These are phyloP conservation scores for Fomitopsis pinicola DNA, from an alignment of 1,284 basidiomycete genomes.

Conservation along the genomic window DNA sequence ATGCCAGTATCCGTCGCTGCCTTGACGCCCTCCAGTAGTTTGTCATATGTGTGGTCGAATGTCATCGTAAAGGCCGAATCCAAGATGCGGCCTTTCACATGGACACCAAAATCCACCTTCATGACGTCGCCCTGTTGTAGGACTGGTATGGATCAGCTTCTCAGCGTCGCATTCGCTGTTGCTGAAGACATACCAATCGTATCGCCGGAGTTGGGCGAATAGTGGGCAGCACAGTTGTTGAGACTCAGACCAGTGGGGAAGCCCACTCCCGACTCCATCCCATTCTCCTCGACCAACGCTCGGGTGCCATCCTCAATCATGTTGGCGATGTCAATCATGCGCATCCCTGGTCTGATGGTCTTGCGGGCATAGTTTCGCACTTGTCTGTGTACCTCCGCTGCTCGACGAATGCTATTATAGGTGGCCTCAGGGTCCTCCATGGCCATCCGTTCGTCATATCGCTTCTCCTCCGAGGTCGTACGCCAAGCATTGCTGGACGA, in stretches of 20 bases:
- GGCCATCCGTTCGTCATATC: constrained; percentile 74
- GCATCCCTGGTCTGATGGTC: constrained; percentile 90
- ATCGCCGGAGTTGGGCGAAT: constrained; percentile 95
- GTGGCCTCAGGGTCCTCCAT: constrained; percentile 79
- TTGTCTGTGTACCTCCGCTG: constrained; percentile 94
- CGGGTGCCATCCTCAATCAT: constrained; percentile 91
- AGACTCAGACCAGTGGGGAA: constrained; percentile 97
- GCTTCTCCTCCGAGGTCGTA: constrained; percentile 88
- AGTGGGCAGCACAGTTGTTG: constrained; percentile 97
- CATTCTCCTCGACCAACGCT: constrained; percentile 88
- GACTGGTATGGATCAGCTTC: constrained; percentile 40
- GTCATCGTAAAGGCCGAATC: constrained; percentile 95
- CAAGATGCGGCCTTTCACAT: constrained; percentile 90
- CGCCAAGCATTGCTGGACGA: constrained; percentile 74
- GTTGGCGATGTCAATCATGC: constrained; percentile 92
- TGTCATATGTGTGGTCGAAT: constrained; percentile 90
- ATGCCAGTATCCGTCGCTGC: constrained; percentile 93
- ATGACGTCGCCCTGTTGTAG: constrained; percentile 84
- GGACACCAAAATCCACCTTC: constrained; percentile 97
- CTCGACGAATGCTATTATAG: constrained; percentile 88
- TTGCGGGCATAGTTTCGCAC: constrained; percentile 83
- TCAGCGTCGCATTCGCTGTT: neutral
- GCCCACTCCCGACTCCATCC: constrained; percentile 83
- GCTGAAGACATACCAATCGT: constrained; percentile 53
- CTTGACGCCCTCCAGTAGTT: constrained; percentile 86